A percentile compares a stretch with the other conserved stretches of the same genome.
These are phyloP conservation scores for Podaxis sp. DNA, from an alignment of 768 basidiomycete species.

Conservation along the genomic window DNA sequence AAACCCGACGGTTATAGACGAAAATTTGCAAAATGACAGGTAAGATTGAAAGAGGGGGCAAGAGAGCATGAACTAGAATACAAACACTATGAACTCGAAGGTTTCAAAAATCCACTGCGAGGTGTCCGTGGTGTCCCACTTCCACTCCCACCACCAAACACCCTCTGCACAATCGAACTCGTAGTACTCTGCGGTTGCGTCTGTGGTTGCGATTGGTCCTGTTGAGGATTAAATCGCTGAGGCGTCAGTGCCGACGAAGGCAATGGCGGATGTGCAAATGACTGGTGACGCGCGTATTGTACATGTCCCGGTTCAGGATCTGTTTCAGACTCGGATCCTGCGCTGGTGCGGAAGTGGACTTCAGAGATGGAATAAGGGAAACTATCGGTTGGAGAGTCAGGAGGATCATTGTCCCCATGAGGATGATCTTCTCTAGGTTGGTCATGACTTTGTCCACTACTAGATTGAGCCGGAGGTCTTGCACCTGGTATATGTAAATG, in stretches of 20 bases:
- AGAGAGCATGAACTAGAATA: not conserved
- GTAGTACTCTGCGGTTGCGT: not conserved
- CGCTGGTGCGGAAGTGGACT: conserved; percentile 46
- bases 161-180: conserved; percentile 9
- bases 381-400: conserved; percentile 56
- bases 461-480: not conserved
- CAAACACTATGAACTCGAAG: not conserved
- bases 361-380: conserved; percentile 57
- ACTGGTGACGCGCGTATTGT: conserved; percentile 5
- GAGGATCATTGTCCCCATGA: conserved; percentile 21
- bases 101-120: conserved; percentile 2
- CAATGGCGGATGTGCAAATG: conserved; percentile 5
- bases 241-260: conserved; percentile 12
- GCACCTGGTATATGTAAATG: not conserved
- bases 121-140: conserved; percentile 6
- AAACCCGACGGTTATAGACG: not conserved
- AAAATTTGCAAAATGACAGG: not conserved
- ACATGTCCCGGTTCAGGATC: conserved; percentile 2
- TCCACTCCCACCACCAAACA: conserved; percentile 10
- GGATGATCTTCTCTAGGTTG: conserved; percentile 6
- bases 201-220: conserved; percentile 1
- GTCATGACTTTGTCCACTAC: conserved; percentile 1
- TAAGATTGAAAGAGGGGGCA: not conserved
- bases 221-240: conserved; percentile 10
- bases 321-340: conserved; percentile 22